Base-by-base conservation (phyloP, 768 basidiomycete genomes). In the Sporobolomyces phaffii region DNA sequence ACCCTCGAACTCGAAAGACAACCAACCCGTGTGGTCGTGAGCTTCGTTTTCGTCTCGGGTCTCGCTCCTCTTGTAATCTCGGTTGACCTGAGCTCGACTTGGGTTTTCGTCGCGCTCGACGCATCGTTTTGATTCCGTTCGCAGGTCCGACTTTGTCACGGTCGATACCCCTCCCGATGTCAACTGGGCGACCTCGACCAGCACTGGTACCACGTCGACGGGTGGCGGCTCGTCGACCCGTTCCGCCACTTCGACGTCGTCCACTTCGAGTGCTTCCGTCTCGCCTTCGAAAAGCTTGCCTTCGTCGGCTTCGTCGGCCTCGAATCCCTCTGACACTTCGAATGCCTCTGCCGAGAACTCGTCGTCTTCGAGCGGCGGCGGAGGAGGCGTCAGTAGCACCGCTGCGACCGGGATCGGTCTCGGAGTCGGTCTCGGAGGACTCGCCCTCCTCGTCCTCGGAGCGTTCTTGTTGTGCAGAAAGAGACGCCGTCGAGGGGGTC, bases 361-460 rank as follows among this genome's bases (percentile, higher is more conserved):
- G n/a, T 51, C 54, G 1, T 57, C 56, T 15, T 29, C 50, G 29
- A 14, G 41, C 31, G 50, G 20, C 31, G 34, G 36, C 14, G 24
- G 52, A 7, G n/a, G 28, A 4, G 24, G 50, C n/a, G 26, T 15
- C 26, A 44, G 41, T 24, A 44, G 31, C 20, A 28, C 38, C 0
- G 33, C 49, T 3, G 41, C 51, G 4, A 41, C 52, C 26, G 59
- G 59, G 2, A 52, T 60, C 36, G 64, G 58, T 17, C 50, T 65
- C 31, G 64, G 64, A 24, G 57, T 65, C 26, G 57, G 57, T 0
- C 49, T 65, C 2, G 64, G 64, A 36, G 64, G 33, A 17, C 24
- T 53, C 34, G 51, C 33, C 6, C 34, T 65, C 3, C 49, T 45
- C 0, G 8, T 38, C 34, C 24, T 53, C 26, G 51, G 9, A 2